A percentile compares a stretch with the other conserved stretches of the same genome.
Conservation (phyloP, 2,329 filamentous ascomycete genomes). For the Teratosphaeria gauchensis region DNA sequence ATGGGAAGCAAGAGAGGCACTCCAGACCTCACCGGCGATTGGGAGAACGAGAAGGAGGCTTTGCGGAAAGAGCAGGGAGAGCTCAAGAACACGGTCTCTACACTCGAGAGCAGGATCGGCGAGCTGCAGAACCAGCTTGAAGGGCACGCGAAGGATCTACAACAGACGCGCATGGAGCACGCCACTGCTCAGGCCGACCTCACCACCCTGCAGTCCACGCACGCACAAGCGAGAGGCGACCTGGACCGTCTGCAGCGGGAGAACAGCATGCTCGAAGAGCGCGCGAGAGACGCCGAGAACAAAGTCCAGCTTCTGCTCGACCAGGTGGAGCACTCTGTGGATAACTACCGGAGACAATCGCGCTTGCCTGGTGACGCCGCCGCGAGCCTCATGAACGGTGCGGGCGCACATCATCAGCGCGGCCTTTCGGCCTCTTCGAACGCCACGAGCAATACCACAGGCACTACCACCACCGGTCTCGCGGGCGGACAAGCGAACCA, state of each 20-base stretch:
- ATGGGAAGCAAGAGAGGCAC: constrained; percentile 20
- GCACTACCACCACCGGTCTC: constrained; percentile 29
- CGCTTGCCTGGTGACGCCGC: constrained; percentile 27
- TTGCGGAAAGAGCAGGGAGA: constrained; percentile 62
- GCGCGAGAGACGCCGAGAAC: constrained; percentile 80
- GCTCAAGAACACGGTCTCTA: constrained; percentile 53
- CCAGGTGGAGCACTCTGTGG: constrained; percentile 87
- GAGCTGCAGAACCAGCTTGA: constrained; percentile 61
- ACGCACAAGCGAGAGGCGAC: constrained; percentile 44
- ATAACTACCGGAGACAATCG: constrained; percentile 78
- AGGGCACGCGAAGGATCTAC: constrained; percentile 57
- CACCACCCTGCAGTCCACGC: constrained; percentile 35
- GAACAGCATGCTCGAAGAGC: constrained; percentile 69
- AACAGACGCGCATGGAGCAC: constrained; percentile 49
- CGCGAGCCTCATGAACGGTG: constrained; percentile 5
- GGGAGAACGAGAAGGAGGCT: constrained; percentile 62
- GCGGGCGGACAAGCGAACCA: constrained; percentile 5
- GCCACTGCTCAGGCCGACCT: constrained; percentile 38
- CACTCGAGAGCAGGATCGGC: constrained; percentile 62
- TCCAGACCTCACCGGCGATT: constrained; percentile 41
- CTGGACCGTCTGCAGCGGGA: constrained; percentile 75
- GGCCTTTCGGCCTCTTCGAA: constrained; percentile 34
- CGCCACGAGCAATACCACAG: neutral
- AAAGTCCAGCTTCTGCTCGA: constrained; percentile 89
- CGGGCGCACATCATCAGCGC: constrained; percentile 33